These are phyloP conservation scores for Polyplosphaeria fusca DNA, from an alignment of 495 filamentous ascomycete species.

Conservation along the genomic window DNA sequence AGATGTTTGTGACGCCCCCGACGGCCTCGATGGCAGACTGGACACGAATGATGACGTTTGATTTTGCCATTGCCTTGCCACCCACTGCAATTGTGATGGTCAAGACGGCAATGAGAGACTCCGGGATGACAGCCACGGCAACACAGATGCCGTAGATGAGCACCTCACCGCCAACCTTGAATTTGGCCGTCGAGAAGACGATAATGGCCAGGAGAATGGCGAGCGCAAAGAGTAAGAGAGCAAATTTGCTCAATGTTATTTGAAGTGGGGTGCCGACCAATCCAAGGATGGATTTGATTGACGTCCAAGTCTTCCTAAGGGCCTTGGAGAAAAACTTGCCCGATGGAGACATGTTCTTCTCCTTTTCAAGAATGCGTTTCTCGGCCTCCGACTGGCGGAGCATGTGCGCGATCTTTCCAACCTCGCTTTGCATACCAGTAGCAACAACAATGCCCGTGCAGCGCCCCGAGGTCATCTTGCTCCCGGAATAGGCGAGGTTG, in stretches of 20 bases:
- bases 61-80: conserved; percentile 67
- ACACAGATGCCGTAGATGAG: conserved; percentile 65
- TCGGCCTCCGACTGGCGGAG: conserved; percentile 51
- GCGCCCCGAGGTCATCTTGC: conserved; percentile 64
- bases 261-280: conserved; percentile 69
- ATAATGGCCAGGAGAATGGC: conserved; percentile 68
- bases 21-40: conserved; percentile 63
- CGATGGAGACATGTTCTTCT: no score
- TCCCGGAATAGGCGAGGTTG: conserved; percentile 69
- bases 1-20: conserved; percentile 57
- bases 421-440: conserved; percentile 66
- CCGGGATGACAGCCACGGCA: conserved; percentile 72
- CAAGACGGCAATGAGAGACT: conserved; percentile 70
- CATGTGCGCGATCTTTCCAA: conserved; percentile 64
- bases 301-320: conserved; percentile 39
- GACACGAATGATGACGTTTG: conserved; percentile 66
- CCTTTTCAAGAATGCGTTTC: no score
- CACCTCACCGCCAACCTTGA: conserved; percentile 57
- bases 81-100: conserved; percentile 75
- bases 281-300: conserved; percentile 55
- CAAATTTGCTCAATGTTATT: conserved; percentile 66
- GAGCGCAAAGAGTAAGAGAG: conserved; percentile 64
- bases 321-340: conserved; percentile 37
- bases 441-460: conserved; percentile 62
- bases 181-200: conserved; percentile 61